Evolutionary conservation across 176 grass and related monocot species (phyloP).

Genomic region (Aegilops sharonensis): DNA sequence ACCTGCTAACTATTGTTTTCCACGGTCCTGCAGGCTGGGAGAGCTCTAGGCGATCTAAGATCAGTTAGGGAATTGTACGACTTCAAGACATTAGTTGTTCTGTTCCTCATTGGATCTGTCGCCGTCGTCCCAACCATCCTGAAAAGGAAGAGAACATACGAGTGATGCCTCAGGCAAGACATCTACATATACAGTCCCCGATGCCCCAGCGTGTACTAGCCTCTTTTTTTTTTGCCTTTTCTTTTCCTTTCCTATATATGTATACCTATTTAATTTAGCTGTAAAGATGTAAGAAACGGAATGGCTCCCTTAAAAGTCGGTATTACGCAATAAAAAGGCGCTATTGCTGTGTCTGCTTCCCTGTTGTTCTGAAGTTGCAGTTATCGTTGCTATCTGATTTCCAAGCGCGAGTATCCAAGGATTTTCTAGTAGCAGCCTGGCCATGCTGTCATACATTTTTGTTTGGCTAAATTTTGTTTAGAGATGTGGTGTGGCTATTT

Average conservation of each 20-base stretch:
- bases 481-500: neutral
- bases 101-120: conserved; percentile 86
- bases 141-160: conserved; percentile 89
- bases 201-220: conserved; percentile 29
- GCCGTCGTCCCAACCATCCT: conserved; percentile 78
- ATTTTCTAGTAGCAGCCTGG: neutral
- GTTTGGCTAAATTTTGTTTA: neutral
- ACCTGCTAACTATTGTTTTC: neutral
- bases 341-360: neutral
- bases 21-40: conserved; percentile 62
- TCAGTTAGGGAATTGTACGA: conserved; percentile 90
- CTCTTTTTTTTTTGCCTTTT: neutral
- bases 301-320: conserved; percentile 19
- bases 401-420: neutral
- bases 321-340: neutral
- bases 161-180: conserved; percentile 38
- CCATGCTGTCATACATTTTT: no score
- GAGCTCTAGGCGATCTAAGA: conserved; percentile 80
- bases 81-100: conserved; percentile 82
- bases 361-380: neutral
- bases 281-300: conserved; percentile 49
- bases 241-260: conserved; percentile 40
- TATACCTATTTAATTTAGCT: conserved; percentile 44
- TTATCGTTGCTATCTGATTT: neutral
- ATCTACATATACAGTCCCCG: conserved; percentile 11